Evolutionary conservation across 306 rosid species (phyloP).

Genomic region (Bauhinia variegata): DNA sequence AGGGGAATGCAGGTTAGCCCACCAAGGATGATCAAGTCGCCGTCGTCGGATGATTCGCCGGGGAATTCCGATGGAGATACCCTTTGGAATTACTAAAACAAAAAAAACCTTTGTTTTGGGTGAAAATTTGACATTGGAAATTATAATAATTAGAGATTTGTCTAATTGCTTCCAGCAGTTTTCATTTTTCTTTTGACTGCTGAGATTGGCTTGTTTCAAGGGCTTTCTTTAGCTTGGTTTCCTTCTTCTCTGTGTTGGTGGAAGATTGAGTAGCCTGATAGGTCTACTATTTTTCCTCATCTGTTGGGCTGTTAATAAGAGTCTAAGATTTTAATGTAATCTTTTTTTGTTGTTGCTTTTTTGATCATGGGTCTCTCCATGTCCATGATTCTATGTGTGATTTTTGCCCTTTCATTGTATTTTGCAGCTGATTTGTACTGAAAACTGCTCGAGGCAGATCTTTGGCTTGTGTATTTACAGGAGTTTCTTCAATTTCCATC

Average conservation of each 20-base stretch:
- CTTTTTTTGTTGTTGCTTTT: slow-evolving; percentile 23
- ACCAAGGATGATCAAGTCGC: slow-evolving; percentile 48
- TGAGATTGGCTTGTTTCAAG: not conserved
- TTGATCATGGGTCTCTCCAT: slow-evolving; percentile 14
- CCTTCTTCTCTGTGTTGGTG: slow-evolving; percentile 1
- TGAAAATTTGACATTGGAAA: not conserved
- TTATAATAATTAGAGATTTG: not conserved
- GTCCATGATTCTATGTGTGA: slow-evolving; percentile 26
- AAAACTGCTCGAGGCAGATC: slow-evolving; percentile 13
- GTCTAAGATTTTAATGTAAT: not conserved
- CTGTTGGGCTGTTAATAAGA: not conserved
- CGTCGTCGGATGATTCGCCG: slow-evolving; percentile 45
- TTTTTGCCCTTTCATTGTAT: slow-evolving; percentile 16
- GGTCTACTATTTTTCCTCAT: slow-evolving; percentile 12
- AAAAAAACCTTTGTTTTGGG: not conserved
- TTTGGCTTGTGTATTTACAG: not conserved
- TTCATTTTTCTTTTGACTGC: slow-evolving; percentile 12
- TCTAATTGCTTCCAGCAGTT: not conserved
- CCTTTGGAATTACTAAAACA: slow-evolving; percentile 48
- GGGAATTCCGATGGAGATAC: slow-evolving; percentile 47
- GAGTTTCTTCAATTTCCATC: no score
- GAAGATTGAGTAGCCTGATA: not conserved
- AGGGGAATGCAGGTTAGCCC: slow-evolving; percentile 69
- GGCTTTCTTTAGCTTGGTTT: slow-evolving; percentile 8
- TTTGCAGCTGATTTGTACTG: slow-evolving; percentile 16